phyloP scores from a whole-genome alignment of 1,284 basidiomycete genomes.

The Volvariella volvacea region DNA sequence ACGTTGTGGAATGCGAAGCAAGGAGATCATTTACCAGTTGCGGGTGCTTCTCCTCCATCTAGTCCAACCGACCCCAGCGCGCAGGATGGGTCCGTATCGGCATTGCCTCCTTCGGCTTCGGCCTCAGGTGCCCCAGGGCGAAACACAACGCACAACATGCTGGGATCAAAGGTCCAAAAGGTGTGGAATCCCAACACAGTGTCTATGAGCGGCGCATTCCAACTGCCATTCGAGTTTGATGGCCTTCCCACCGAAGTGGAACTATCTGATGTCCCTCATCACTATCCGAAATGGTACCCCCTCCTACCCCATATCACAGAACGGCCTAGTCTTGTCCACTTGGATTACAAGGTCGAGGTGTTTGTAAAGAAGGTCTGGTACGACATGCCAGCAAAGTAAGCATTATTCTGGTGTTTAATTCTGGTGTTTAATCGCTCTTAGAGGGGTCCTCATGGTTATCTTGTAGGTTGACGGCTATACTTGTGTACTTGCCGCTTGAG shows the following conservation, averaged over 20 bases:
- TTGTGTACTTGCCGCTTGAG: slow-evolving; percentile 34
- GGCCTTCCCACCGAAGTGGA: slow-evolving; percentile 32
- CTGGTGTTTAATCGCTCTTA: not conserved
- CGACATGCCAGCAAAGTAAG: slow-evolving; percentile 34
- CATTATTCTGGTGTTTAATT: not conserved
- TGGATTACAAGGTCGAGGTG: slow-evolving; percentile 44
- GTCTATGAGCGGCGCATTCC: too few species aligned
- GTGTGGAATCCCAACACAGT: too few species aligned
- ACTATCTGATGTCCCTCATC: slow-evolving; percentile 10
- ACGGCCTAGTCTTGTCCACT: slow-evolving; percentile 33
- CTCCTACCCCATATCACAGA: slow-evolving; percentile 46
- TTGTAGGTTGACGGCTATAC: slow-evolving; percentile 26
- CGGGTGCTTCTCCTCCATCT: too few species aligned
- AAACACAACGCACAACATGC: slow-evolving; percentile 36
- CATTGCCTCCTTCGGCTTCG: too few species aligned
- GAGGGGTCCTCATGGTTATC: too few species aligned
- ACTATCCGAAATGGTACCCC: slow-evolving; percentile 23
- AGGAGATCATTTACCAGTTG: slow-evolving; percentile 4
- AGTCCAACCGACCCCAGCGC: too few species aligned
- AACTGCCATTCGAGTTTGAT: slow-evolving; percentile 30
- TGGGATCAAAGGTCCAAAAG: slow-evolving; percentile 19
- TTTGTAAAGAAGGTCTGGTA: slow-evolving; percentile 39
- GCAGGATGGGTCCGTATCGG: too few species aligned
- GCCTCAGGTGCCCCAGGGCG: too few species aligned
- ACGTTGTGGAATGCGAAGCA: slow-evolving; percentile 27